Evolutionary conservation across 495 filamentous ascomycete species (phyloP), one percentile per base, ranked within the genome.

Genomic region (Pyrenula aspistea): DNA sequence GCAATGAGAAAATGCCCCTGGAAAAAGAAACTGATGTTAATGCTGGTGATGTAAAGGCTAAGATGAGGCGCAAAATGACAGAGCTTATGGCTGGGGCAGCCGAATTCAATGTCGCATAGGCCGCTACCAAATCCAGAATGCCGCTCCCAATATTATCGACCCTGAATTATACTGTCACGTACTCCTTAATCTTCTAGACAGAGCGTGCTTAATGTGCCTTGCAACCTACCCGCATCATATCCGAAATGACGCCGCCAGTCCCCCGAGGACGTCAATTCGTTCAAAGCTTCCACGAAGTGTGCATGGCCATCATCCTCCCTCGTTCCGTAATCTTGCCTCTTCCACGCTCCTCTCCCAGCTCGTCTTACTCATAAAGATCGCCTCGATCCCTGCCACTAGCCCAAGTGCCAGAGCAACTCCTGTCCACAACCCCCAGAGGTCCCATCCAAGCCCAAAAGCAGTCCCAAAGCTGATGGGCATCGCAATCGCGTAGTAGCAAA

Each of bases 91-190:
- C 81, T 63, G 73, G 77, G 23, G 84, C 88, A 12, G 82, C 77
- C 62, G 91, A 96, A 71, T 96, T 95, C 66, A 96, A 96, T 70
- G 79, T 96, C 64, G 90, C 89, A 2, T 95, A 19, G 20, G 31
- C 31, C 4, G 15, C 4, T 42, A 8, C 31, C 8, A 42, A 42
- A n/a, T n/a, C n/a, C n/a, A n/a, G n/a, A n/a, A n/a, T n/a, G n/a
- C n/a, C n/a, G n/a, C n/a, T n/a, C n/a, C n/a, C n/a, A n/a, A n/a
- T n/a, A n/a, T n/a, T n/a, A n/a, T n/a, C n/a, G n/a, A n/a, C n/a
- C n/a, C n/a, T n/a, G n/a, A n/a, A n/a, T n/a, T n/a, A n/a, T n/a
- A n/a, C n/a, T n/a, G n/a, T n/a, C n/a, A n/a, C n/a, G n/a, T n/a
- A n/a, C n/a, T n/a, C n/a, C n/a, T n/a, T n/a, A n/a, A n/a, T n/a